Evolutionary conservation across 2,329 filamentous ascomycete species (phyloP).

Genomic region (Colletotrichum navitas): DNA sequence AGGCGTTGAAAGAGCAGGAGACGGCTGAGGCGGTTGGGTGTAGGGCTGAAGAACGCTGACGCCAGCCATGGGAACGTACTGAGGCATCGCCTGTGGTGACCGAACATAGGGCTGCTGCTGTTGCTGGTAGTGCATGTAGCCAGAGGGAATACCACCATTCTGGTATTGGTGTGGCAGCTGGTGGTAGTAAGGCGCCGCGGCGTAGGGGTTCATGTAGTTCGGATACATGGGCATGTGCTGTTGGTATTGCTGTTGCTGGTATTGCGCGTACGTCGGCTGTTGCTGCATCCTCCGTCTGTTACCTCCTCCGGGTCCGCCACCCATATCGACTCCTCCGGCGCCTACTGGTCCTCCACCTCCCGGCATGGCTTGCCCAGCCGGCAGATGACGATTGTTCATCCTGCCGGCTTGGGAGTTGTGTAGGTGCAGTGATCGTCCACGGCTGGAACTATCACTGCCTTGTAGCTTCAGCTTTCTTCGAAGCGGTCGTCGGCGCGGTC

Average conservation of each 20-base stretch:
- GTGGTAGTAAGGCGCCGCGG: conserved; percentile 60
- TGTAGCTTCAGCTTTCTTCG: conserved; percentile 30
- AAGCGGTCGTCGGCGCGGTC: conserved; percentile 32
- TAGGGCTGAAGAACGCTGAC: conserved; percentile 61
- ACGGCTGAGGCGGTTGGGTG: conserved; percentile 62
- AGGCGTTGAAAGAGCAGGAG: conserved; percentile 68
- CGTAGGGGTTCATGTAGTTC: conserved; percentile 65
- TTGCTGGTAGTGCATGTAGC: conserved; percentile 62
- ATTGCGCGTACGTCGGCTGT: conserved; percentile 52
- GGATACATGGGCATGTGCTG: conserved; percentile 59
- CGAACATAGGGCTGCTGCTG: conserved; percentile 57
- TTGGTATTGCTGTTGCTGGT: conserved; percentile 45
- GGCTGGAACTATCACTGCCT: conserved; percentile 42
- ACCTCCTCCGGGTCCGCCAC: conserved; percentile 48
- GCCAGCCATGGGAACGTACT: conserved; percentile 66
- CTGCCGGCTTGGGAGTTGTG: conserved; percentile 73
- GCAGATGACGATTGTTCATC: conserved; percentile 84
- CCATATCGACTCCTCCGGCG: conserved; percentile 49
- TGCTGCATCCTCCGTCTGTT: conserved; percentile 55
- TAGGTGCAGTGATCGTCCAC: conserved; percentile 44
- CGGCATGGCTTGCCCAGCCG: conserved; percentile 77
- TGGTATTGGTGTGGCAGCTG: conserved; percentile 72
- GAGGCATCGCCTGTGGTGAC: conserved; percentile 66
- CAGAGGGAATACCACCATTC: conserved; percentile 60
- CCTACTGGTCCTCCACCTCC: conserved; percentile 51